Evolutionary conservation across 129 eudicot species (phyloP), one percentile per base, ranked within the genome.

Genomic region (Dittrichia graveolens): DNA sequence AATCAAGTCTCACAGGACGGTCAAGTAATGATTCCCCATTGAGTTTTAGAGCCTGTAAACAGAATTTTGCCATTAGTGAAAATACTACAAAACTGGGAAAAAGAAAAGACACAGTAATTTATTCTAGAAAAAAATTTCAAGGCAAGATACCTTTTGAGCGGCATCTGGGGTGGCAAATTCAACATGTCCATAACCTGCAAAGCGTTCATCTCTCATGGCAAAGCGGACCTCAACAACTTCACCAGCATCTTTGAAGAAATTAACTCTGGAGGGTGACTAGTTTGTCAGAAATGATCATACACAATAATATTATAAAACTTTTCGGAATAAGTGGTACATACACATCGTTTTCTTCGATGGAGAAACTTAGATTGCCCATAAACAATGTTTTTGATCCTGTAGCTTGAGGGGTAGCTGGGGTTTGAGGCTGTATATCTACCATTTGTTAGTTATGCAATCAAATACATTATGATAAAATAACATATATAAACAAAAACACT

Each of bases 161-260:
- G 53, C 89, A 48, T 88, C 96, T 19, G 82, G 77, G 15, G 97
- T 81, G 62, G 88, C 83, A 57, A 95, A 91, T 68, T 95, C 97
- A 78, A 91, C 93, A 74, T 90, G 97, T n/a, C 94, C 99, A 74
- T 73, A 95, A 24, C 99, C 99, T 63, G 83, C 88, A 69, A 95
- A 88, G 12, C 68, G 64, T n/a, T 83, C 92, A 14, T 62, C 68
- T 50, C 69, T 81, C 35, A 74, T 42, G 9, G 94, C 77, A 75
- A 95, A 86, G 61, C 97, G 91, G 9, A 91, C 83, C 2, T 78
- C 91, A 52, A 64, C 82, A 77, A 95, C 73, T 84, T 91, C 96
- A 18, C 96, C 99, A 14, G 66, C 85, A 41, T 69, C 83, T 61
- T 95, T 83, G 78, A 95, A 95, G 67, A 95, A 91, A n/a, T 83